phyloP scores from a whole-genome alignment of 805 yeast species.

The Yueomyces sp. region DNA sequence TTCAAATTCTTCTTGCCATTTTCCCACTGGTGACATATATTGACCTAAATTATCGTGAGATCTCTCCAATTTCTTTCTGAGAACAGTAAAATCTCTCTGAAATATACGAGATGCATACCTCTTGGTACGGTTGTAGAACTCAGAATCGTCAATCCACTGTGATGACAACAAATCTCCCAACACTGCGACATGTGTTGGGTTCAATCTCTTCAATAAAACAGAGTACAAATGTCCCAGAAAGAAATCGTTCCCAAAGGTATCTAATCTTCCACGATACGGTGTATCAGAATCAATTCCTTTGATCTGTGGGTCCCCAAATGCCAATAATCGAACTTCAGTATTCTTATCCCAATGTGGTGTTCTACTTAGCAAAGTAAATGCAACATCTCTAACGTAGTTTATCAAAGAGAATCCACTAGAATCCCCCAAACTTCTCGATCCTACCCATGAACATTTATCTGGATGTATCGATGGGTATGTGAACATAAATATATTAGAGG shows the following conservation, averaged over 20 bases:
- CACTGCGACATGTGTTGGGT: slow-evolving; percentile 76
- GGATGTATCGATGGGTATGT: slow-evolving; percentile 58
- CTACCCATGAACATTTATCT: slow-evolving; percentile 46
- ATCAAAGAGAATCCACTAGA: neutral
- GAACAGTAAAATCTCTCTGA: slow-evolving; percentile 51
- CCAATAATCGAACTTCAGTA: slow-evolving; percentile 46
- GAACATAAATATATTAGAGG: slow-evolving; percentile 51
- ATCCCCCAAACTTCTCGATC: slow-evolving; percentile 1
- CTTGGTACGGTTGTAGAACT: slow-evolving; percentile 65
- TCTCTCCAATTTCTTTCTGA: slow-evolving; percentile 26
- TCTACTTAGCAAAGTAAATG: slow-evolving; percentile 2
- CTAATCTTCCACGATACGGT: slow-evolving; percentile 58
- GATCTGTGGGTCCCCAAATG: slow-evolving; percentile 95
- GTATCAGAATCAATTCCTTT: slow-evolving; percentile 74
- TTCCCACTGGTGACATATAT: slow-evolving; percentile 16
- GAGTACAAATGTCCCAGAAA: slow-evolving; percentile 73
- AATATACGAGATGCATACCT: slow-evolving; percentile 59
- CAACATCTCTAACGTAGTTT: slow-evolving; percentile 20
- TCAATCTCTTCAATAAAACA: slow-evolving; percentile 45
- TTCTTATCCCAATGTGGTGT: slow-evolving; percentile 2
- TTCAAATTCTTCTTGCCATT: slow-evolving; percentile 10
- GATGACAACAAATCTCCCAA: slow-evolving; percentile 88
- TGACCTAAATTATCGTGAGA: slow-evolving; percentile 15
- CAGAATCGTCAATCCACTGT: slow-evolving; percentile 90
- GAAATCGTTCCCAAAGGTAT: slow-evolving; percentile 79